These are phyloP conservation scores for Aspergillus heteromorphus DNA, from an alignment of 495 filamentous ascomycete species.

Conservation along the genomic window DNA sequence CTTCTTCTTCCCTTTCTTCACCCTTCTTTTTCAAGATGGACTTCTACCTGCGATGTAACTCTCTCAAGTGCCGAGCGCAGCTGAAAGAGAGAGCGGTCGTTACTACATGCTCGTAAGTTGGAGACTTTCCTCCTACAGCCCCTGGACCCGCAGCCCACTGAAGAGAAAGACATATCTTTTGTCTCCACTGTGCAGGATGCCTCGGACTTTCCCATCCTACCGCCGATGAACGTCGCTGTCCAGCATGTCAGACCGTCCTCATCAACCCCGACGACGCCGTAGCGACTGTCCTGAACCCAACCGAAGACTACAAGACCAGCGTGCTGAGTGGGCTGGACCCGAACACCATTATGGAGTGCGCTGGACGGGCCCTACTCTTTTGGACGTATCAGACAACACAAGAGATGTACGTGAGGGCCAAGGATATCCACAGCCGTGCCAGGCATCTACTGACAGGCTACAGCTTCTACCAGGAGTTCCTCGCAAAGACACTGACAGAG, in stretches of 20 bases:
- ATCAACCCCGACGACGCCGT: slow-evolving; percentile 73
- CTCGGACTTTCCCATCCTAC: slow-evolving; percentile 59
- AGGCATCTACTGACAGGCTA: slow-evolving; percentile 10
- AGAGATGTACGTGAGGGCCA: slow-evolving; percentile 60
- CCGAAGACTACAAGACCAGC: slow-evolving; percentile 91
- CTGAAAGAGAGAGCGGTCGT: slow-evolving; percentile 76
- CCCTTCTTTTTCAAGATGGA: slow-evolving; percentile 52
- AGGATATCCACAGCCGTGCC: background rate
- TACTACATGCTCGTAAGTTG: slow-evolving; percentile 76
- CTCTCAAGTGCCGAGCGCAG: slow-evolving; percentile 68
- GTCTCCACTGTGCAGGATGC: slow-evolving; percentile 64
- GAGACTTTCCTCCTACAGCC: background rate
- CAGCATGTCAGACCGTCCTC: slow-evolving; percentile 72
- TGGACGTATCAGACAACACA: slow-evolving; percentile 91
- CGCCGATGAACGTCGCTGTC: slow-evolving; percentile 59
- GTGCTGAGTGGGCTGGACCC: slow-evolving; percentile 82
- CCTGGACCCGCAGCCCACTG: slow-evolving; percentile 10
- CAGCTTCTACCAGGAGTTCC: slow-evolving; percentile 77
- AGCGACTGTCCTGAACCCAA: slow-evolving; percentile 69
- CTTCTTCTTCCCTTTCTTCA: background rate
- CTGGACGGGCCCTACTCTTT: slow-evolving; percentile 75
- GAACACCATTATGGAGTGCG: slow-evolving; percentile 83
- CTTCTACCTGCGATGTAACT: slow-evolving; percentile 72
- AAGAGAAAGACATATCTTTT: slow-evolving; percentile 75
- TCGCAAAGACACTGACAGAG: slow-evolving; percentile 67